Evolutionary conservation across 768 basidiomycete genomes (phyloP), one percentile per base, ranked within the genome.

Genomic region (Leccinum obscurum): DNA sequence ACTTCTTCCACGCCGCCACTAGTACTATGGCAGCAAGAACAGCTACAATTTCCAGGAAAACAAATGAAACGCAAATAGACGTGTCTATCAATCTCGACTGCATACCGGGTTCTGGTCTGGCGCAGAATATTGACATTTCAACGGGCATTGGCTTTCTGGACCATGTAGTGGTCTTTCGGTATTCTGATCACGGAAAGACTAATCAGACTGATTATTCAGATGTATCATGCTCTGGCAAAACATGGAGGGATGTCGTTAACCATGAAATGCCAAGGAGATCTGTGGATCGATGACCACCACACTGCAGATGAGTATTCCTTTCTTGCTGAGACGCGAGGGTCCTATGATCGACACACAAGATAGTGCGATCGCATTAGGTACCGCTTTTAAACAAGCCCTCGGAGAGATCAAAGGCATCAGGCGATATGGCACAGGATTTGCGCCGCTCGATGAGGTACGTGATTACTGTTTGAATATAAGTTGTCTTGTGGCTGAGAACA

Each of bases 61-160:
- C 95, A 7, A 90, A 84, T 66, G 97, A 99, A 78, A 98, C 97
- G 0, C 77, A 88, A 62, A 94, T 98, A 62, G 81, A 89, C n/a
- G 88, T 95, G 64, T 80, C 74, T 37, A 78, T 99, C 65, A 81
- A 87, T 70, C 84, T 99, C 55, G 97, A 98, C 78, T 86, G 87
- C 70, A 76, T 80, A 8, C 85, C 92, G 4, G 86, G 86, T 53
- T 76, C 83, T 6, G 77, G 78, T 28, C 81, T 77, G 51, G 73
- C 76, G 35, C 96, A 98, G 75, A 77, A 75, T 37, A 98, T 99
- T 68, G 79, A 90, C 32, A 80, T 99, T 58, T 87, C 86, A 22
- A 98, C 96, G 1, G 97, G 97, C 28, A 95, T 99, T 61, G 97
- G 97, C n/a, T 99, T 98, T 73, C 82, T 98, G 39, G 96, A 99